A percentile compares a stretch with the other conserved stretches of the same genome.
phyloP scores from a whole-genome alignment of 2,329 filamentous ascomycete species.

The Sphaerostilbella broomeana region DNA sequence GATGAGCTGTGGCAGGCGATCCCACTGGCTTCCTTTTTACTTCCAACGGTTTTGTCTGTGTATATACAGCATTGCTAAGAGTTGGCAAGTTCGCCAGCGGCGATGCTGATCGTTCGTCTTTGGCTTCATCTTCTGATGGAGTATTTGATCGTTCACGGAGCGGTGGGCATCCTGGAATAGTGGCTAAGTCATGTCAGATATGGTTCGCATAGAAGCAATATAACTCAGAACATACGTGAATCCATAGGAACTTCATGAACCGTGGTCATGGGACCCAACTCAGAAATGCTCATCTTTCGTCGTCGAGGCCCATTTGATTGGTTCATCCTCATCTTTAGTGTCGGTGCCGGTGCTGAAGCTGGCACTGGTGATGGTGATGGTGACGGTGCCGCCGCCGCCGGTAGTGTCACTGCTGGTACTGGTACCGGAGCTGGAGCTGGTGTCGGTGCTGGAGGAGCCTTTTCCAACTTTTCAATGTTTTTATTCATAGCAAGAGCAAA shows the following conservation, averaged over 20 bases:
- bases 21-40: not conserved
- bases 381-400: no score
- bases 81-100: not conserved
- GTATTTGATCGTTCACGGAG: conserved; percentile 59
- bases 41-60: conserved; percentile 19
- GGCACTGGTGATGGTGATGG: no score
- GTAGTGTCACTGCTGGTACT: no score
- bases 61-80: conserved; percentile 16
- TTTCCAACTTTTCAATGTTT: conserved; percentile 36
- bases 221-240: conserved; percentile 49
- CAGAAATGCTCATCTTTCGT: conserved; percentile 58
- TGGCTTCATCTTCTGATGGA: conserved; percentile 35
- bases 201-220: not conserved
- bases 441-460: conserved; percentile 31
- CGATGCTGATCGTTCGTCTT: not conserved
- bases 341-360: no score
- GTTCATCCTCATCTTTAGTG: conserved; percentile 48
- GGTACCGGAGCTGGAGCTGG: no score
- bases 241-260: conserved; percentile 63
- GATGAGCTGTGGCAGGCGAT: conserved; percentile 6
- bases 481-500: conserved; percentile 36
- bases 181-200: conserved; percentile 38
- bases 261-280: conserved; percentile 61
- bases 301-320: conserved; percentile 51
- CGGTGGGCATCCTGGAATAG: conserved; percentile 59